These are phyloP conservation scores for Bigelowiella natans DNA, from an alignment of 78 protist species.

Conservation along the genomic window DNA sequence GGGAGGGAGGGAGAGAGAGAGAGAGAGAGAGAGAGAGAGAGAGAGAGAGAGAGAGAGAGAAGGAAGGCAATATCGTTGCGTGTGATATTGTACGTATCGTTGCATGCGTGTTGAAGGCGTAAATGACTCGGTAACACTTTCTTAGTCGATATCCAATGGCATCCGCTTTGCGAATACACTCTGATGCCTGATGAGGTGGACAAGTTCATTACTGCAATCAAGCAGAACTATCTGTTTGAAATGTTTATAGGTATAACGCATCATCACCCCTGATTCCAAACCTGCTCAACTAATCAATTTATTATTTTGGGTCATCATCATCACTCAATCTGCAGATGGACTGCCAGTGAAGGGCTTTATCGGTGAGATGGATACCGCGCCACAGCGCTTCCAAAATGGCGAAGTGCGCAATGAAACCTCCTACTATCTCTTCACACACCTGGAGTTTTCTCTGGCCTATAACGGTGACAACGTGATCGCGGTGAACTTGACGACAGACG, in stretches of 20 bases:
- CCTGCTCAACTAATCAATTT: not conserved
- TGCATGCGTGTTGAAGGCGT: too few relatives aligned
- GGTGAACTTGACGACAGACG: constrained; percentile 25
- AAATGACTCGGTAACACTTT: not conserved
- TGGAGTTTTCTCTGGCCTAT: constrained; percentile 67
- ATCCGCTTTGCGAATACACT: constrained; percentile 53
- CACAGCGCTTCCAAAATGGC: not conserved
- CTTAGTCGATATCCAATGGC: constrained; percentile 10
- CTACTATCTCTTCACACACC: constrained; percentile 63
- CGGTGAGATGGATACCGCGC: constrained; percentile 34
- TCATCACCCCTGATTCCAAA: not conserved
- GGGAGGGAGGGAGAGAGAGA: too few relatives aligned
- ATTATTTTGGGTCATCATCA: not conserved
- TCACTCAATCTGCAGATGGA: not conserved
- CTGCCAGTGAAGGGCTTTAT: constrained; percentile 47
- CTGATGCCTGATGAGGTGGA: constrained; percentile 42
- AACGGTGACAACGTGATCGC: constrained; percentile 63
- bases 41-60: too few relatives aligned
- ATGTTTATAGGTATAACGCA: constrained; percentile 44
- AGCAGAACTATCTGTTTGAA: constrained; percentile 72
- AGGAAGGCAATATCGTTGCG: not conserved
- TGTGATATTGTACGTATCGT: not conserved
- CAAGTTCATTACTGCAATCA: constrained; percentile 59
- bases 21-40: too few relatives aligned
- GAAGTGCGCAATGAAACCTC: not conserved